These are phyloP conservation scores for Populus ilicifolia DNA, from an alignment of 345 rosid species.

Conservation along the genomic window DNA sequence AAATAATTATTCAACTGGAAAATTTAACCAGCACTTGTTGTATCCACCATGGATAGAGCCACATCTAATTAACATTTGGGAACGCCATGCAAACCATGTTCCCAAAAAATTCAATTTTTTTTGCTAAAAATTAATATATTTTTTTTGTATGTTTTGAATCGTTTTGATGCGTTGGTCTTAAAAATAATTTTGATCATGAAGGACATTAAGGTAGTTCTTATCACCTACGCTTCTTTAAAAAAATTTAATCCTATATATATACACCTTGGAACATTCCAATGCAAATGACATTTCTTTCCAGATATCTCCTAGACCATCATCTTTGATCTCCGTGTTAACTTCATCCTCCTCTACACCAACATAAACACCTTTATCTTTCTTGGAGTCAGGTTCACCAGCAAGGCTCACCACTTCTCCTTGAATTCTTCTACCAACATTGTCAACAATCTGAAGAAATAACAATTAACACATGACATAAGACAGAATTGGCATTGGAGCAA, in stretches of 20 bases:
- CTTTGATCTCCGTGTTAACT: conserved; percentile 33
- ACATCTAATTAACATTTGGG: neutral
- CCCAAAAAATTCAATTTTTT: no score
- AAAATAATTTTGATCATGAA: neutral
- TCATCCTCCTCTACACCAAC: conserved; percentile 56
- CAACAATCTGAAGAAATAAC: conserved; percentile 22
- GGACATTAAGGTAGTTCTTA: neutral
- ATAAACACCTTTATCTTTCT: conserved; percentile 57
- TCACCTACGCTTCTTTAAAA: neutral
- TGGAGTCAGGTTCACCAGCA: conserved; percentile 19
- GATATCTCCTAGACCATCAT: conserved; percentile 75
- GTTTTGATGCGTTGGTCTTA: no score
- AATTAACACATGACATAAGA: conserved; percentile 1
- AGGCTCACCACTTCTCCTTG: conserved; percentile 16
- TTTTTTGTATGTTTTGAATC: no score
- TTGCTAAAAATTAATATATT: no score
- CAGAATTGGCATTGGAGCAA: conserved; percentile 1
- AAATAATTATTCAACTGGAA: neutral
- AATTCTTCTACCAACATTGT: conserved; percentile 11
- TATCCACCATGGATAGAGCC: neutral
- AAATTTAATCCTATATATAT: neutral
- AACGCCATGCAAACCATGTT: no score
- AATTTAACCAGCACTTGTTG: neutral
- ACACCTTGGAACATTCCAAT: conserved; percentile 67
- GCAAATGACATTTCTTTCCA: conserved; percentile 84